Evolutionary conservation across 305 asterid genomes (phyloP).

Genomic region (Fraxinus greggii): DNA sequence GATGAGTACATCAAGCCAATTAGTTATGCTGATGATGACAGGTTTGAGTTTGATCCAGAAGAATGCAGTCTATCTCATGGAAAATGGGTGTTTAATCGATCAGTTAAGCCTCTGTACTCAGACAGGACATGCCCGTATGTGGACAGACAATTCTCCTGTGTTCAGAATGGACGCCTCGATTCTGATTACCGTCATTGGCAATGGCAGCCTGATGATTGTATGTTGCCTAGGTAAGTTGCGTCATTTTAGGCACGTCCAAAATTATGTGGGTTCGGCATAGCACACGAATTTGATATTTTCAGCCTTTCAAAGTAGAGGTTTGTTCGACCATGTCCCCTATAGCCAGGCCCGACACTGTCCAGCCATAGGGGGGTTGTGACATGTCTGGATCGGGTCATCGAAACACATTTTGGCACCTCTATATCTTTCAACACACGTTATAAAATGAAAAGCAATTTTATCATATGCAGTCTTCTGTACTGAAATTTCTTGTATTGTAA

Average conservation of each 20-base stretch:
- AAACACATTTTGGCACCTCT: background rate
- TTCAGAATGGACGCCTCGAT: slow-evolving; percentile 70
- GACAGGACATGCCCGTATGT: slow-evolving; percentile 65
- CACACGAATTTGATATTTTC: background rate
- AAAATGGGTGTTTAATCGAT: slow-evolving; percentile 69
- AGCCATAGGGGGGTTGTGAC: background rate
- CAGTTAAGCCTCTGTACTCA: slow-evolving; percentile 66
- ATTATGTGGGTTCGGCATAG: background rate
- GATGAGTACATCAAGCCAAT: slow-evolving; percentile 37
- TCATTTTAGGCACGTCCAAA: background rate
- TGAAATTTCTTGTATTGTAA: background rate
- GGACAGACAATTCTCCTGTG: slow-evolving; percentile 71
- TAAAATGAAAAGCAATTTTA: background rate
- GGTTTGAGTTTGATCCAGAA: slow-evolving; percentile 70
- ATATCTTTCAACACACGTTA: background rate
- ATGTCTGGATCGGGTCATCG: background rate
- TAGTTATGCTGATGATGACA: slow-evolving; percentile 48
- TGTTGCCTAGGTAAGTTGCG: slow-evolving; percentile 62
- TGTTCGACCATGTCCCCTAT: background rate
- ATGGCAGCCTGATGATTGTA: slow-evolving; percentile 88
- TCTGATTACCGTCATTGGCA: slow-evolving; percentile 75
- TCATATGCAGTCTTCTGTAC: background rate
- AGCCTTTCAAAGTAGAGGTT: background rate
- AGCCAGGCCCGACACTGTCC: background rate
- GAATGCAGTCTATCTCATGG: slow-evolving; percentile 68